Base-by-base conservation (phyloP, 805 yeast genomes). In the Nakazawaea pomicola region DNA sequence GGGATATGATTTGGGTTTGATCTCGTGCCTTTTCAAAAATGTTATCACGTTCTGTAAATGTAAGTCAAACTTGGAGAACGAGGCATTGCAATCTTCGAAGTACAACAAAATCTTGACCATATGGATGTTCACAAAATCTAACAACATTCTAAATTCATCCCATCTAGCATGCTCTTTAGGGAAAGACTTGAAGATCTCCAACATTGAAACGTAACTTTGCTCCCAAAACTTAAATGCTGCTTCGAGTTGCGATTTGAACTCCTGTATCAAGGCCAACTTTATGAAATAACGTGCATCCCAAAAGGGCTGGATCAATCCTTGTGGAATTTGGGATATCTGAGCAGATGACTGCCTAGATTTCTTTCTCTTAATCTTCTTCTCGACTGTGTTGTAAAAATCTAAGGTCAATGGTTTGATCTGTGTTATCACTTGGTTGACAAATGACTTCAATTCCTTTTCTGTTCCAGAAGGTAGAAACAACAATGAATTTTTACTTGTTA, bases 91-190 rank as follows among this genome's bases (percentile, higher is more conserved):
- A 46, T 74, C 77, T 31, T 75, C 83, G 11, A 75, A 44, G 11
- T 83, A 76, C 19, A 85, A 64, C 49, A 78, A 74, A 1, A 78
- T 64, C 46, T 83, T 69, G 6, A 76, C 74, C 8, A 85, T 77
- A 49, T 82, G 84, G 38, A 82, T 66, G 0, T 83, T 80, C 5
- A 75, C 52, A 4, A 76, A 55, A 52, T 87, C 95, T 5, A 83
- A 55, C 35, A 83, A 57, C 8, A 54, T 52, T 32, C 86, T 55
- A 28, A 72, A 57, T 30, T 74, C 67, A 3, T 49, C 45, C 78
- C 80, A 75, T 4, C 51, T 31, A 9, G 50, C 46, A 4, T 47
- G 43, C 20, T 56, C 53, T 0, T 50, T 30, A 0, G 53, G 44
- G 1, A 58, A 47, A 6, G 54, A 41, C 30, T 59, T 65, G 20